A percentile compares a stretch with the other conserved stretches of the same genome.
Conservation (phyloP, 2,329 filamentous ascomycete species). For the Penicillium sp. region DNA sequence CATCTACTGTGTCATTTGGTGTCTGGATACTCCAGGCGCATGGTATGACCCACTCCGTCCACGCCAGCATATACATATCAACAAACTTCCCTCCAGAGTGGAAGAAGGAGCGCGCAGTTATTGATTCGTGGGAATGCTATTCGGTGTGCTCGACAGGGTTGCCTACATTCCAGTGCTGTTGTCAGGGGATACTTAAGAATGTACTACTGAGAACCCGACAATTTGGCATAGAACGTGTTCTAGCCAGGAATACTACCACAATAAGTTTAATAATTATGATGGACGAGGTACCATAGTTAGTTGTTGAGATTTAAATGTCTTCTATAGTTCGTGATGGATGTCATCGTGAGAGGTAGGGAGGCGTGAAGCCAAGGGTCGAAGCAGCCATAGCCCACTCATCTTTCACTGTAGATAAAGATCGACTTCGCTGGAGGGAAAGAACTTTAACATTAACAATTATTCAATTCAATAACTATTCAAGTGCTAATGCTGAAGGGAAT, state of each 20-base stretch:
- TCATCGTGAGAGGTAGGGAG: too few species aligned
- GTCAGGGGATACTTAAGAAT: constrained; percentile 23
- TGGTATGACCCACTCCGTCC: constrained; percentile 19
- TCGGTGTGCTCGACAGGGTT: background rate
- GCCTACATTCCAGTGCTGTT: constrained; percentile 23
- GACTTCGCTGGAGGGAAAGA: too few species aligned
- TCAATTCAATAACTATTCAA: too few species aligned
- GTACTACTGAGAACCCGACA: constrained; percentile 1
- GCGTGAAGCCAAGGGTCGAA: too few species aligned
- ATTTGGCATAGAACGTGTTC: background rate
- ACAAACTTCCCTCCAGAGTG: background rate
- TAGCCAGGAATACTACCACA: background rate
- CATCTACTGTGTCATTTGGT: constrained; percentile 9
- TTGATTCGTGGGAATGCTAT: background rate
- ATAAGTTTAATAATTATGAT: too few species aligned
- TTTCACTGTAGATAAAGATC: too few species aligned
- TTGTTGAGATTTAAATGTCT: too few species aligned
- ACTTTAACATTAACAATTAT: too few species aligned
- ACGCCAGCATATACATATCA: constrained; percentile 5
- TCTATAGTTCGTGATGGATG: too few species aligned
- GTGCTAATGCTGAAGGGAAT: too few species aligned
- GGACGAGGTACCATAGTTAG: too few species aligned
- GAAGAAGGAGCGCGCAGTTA: background rate
- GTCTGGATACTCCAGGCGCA: constrained; percentile 9
- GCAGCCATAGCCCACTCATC: too few species aligned